Conservation (phyloP, 1,284 basidiomycete species). For the Apiotrichum porosum region DNA sequence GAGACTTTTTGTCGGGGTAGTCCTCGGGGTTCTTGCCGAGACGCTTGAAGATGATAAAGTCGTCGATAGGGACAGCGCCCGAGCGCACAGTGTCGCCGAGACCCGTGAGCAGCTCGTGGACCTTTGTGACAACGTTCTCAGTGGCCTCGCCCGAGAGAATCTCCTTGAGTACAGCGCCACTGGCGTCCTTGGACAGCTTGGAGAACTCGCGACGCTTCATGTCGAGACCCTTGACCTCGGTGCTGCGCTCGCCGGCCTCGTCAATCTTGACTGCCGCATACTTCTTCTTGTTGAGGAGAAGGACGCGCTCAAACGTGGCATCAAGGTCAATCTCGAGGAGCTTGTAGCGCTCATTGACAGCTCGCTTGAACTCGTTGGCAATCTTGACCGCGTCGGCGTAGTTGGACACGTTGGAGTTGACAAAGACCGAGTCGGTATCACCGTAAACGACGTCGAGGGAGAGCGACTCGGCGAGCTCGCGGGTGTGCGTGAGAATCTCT, state of each 20-base stretch:
- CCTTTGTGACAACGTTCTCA: conserved; percentile 81
- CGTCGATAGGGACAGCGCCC: conserved; percentile 75
- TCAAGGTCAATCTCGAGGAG: conserved; percentile 97
- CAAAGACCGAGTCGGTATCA: conserved; percentile 97
- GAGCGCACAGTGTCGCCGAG: conserved; percentile 71
- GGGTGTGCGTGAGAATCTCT: conserved; percentile 90
- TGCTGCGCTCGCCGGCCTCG: conserved; percentile 66
- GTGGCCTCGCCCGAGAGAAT: conserved; percentile 88
- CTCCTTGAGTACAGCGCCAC: conserved; percentile 80
- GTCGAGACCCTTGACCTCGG: conserved; percentile 94
- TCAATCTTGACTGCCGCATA: conserved; percentile 95
- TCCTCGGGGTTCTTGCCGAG: conserved; percentile 92
- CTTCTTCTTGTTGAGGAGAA: conserved; percentile 98
- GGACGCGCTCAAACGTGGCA: conserved; percentile 84
- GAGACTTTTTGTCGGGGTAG: conserved; percentile 90
- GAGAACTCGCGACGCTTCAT: conserved; percentile 99
- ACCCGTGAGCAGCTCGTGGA: conserved; percentile 82
- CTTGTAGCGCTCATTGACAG: conserved; percentile 91
- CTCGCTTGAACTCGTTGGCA: conserved; percentile 86
- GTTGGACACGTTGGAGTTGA: conserved; percentile 90
- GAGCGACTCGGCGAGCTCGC: conserved; percentile 85
- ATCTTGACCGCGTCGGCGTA: conserved; percentile 85
- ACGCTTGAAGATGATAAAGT: conserved; percentile 94
- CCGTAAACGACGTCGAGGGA: conserved; percentile 95
- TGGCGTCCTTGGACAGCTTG: conserved; percentile 83